A percentile compares a stretch with the other conserved stretches of the same genome.
These are phyloP conservation scores for Fusarium aywerte DNA, from an alignment of 2,329 filamentous ascomycete species.

Conservation along the genomic window DNA sequence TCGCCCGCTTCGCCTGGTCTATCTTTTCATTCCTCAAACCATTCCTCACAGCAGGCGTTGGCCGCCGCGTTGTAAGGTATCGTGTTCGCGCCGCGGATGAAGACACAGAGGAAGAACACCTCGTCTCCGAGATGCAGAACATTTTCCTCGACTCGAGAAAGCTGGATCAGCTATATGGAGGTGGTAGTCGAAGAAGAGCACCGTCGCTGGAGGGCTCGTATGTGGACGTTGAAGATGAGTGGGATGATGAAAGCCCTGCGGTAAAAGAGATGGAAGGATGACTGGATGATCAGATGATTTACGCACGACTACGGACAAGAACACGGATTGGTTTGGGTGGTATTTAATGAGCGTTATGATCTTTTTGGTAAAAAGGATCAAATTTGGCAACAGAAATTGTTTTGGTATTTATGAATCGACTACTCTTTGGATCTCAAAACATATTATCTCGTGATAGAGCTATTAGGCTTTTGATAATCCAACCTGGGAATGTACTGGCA, in stretches of 20 bases:
- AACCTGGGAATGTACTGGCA: too few species aligned
- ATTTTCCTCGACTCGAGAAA: conserved; percentile 30
- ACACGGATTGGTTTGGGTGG: neutral
- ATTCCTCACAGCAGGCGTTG: conserved; percentile 30
- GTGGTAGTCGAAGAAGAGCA: neutral
- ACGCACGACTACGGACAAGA: neutral
- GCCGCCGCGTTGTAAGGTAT: conserved; percentile 16
- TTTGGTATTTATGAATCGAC: neutral
- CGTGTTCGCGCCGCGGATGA: conserved; percentile 9
- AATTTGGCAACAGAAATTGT: conserved; percentile 5
- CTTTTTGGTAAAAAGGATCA: neutral
- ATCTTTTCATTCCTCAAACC: conserved; percentile 27
- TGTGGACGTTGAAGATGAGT: conserved; percentile 37
- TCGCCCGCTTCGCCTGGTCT: conserved; percentile 29
- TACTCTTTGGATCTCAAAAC: neutral
- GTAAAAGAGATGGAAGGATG: conserved; percentile 35
- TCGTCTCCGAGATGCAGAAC: conserved; percentile 29
- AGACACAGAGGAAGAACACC: conserved; percentile 19
- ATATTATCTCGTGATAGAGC: too few species aligned
- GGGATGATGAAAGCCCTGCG: conserved; percentile 27
- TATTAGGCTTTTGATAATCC: too few species aligned
- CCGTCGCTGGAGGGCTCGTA: conserved; percentile 24
- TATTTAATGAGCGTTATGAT: neutral
- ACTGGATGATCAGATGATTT: neutral
- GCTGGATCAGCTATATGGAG: conserved; percentile 22